Evolutionary conservation across 331 rosid genomes (phyloP).

Genomic region (Cydonia oblonga): DNA sequence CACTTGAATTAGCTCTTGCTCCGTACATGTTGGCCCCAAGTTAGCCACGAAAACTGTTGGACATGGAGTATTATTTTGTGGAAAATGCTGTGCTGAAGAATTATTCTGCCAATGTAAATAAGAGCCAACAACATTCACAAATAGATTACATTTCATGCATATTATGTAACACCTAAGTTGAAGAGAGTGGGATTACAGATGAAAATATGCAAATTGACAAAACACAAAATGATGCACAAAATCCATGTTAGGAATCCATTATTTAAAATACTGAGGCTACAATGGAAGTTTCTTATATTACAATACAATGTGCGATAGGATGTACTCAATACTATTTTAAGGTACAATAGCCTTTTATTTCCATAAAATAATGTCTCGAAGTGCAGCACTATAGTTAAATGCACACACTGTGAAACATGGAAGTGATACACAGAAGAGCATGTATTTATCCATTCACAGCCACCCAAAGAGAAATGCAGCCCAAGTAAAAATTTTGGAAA

Average conservation of each 20-base stretch:
- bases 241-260: background rate
- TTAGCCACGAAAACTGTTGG: slow-evolving; percentile 91
- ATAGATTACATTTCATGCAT: background rate
- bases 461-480: no score
- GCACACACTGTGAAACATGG: background rate
- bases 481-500: no score
- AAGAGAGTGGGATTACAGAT: background rate
- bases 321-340: background rate
- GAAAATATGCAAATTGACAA: background rate
- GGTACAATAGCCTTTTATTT: background rate
- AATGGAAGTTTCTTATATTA: background rate
- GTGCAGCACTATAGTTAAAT: background rate
- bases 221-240: background rate
- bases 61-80: slow-evolving; percentile 50
- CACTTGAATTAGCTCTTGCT: slow-evolving; percentile 66
- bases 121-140: background rate
- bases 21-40: slow-evolving; percentile 80
- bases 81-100: slow-evolving; percentile 30
- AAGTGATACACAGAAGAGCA: no score
- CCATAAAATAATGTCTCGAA: background rate
- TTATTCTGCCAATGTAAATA: slow-evolving; percentile 21
- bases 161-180: background rate
- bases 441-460: no score
- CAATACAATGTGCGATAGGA: background rate
- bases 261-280: background rate